phyloP scores from a whole-genome alignment of 1,139 yeast genomes.

The Diutina catenulata region DNA sequence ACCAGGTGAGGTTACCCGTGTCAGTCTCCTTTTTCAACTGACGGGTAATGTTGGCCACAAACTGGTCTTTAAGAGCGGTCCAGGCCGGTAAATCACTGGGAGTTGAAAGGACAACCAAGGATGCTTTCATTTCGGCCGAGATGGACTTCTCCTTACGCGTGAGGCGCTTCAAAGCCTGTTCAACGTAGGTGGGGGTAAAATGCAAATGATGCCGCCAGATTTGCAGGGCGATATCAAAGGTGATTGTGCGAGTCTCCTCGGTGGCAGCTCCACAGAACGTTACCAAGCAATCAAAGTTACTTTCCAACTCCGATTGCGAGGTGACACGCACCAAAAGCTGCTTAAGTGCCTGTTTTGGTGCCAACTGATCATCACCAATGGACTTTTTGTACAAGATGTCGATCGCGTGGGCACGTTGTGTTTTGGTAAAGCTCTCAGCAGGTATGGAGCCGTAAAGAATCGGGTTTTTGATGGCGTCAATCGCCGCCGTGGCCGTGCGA shows the following conservation, averaged over 20 bases:
- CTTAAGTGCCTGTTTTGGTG: slow-evolving; percentile 12
- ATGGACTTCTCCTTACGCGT: not conserved
- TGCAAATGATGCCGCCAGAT: slow-evolving; percentile 21
- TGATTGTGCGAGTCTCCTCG: slow-evolving; percentile 9
- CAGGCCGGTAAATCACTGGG: no score
- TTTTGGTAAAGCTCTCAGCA: slow-evolving; percentile 35
- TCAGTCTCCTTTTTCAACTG: no score
- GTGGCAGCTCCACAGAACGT: slow-evolving; percentile 12
- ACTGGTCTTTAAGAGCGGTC: no score
- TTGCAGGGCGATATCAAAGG: slow-evolving; percentile 13
- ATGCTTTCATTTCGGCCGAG: not conserved
- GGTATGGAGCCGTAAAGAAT: slow-evolving; percentile 25
- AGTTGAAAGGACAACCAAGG: not conserved
- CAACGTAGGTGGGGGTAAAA: slow-evolving; percentile 9
- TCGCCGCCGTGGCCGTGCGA: slow-evolving; percentile 16
- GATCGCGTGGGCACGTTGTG: slow-evolving; percentile 25
- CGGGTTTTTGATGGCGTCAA: slow-evolving; percentile 11
- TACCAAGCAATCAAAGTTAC: slow-evolving; percentile 18
- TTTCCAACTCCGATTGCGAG: slow-evolving; percentile 38
- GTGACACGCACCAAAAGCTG: slow-evolving; percentile 36
- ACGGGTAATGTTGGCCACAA: no score
- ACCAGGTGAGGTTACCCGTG: no score
- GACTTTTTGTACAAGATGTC: slow-evolving; percentile 17
- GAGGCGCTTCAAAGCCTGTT: not conserved
- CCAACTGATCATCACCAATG: slow-evolving; percentile 6